phyloP scores from a whole-genome alignment of 2,329 filamentous ascomycete species.

The Elsinoe batatas region DNA sequence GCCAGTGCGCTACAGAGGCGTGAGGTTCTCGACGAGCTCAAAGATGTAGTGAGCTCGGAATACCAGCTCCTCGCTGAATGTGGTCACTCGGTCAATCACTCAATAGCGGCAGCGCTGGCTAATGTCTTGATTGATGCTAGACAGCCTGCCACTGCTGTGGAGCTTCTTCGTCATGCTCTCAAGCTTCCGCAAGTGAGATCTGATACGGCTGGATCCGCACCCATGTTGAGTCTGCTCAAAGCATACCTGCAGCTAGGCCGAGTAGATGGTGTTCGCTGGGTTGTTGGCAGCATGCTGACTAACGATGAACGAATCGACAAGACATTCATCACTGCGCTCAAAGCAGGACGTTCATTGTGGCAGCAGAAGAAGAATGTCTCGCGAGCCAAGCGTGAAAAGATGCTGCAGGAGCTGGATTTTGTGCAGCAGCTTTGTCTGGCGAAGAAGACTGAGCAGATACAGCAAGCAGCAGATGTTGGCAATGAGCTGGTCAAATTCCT shows the following conservation, averaged over 20 bases:
- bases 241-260: conserved; percentile 6
- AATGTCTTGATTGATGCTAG: neutral
- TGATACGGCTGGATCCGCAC: neutral
- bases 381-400: neutral
- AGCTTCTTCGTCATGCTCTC: conserved; percentile 9
- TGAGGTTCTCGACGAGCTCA: neutral
- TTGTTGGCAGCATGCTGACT: neutral
- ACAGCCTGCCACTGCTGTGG: conserved; percentile 2
- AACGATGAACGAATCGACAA: conserved; percentile 7
- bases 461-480: neutral
- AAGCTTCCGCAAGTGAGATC: neutral
- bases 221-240: conserved; percentile 4
- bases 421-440: neutral
- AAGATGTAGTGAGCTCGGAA: neutral
- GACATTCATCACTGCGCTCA: conserved; percentile 9
- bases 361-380: neutral
- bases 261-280: conserved; percentile 8
- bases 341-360: neutral
- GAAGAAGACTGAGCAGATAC: conserved; percentile 2
- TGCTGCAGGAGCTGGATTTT: neutral
- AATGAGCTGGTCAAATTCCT: conserved; percentile 6
- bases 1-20: neutral
- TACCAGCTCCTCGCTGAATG: neutral
- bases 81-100: conserved; percentile 5
- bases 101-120: neutral